Conservation (phyloP, 1,284 basidiomycete species). For the Apiotrichum mycotoxinovorans region DNA sequence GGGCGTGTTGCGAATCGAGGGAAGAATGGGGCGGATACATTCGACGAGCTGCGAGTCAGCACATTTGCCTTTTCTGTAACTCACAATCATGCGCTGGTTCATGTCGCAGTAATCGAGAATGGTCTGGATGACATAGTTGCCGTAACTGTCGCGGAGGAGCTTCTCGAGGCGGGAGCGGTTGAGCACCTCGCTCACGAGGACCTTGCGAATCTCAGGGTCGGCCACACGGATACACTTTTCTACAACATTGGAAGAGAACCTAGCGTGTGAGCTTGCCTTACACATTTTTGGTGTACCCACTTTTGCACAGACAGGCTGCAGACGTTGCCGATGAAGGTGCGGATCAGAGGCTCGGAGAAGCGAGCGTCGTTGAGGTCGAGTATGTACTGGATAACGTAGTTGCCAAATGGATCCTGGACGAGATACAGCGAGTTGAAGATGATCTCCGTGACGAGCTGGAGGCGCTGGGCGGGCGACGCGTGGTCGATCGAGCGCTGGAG, state of each 20-base stretch:
- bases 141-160: constrained; percentile 86
- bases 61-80: constrained; percentile 45
- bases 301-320: constrained; percentile 98
- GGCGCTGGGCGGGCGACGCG: constrained; percentile 77
- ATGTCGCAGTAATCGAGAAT: constrained; percentile 94
- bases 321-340: constrained; percentile 96
- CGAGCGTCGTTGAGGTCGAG: constrained; percentile 96
- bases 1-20: constrained; percentile 91
- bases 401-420: constrained; percentile 96
- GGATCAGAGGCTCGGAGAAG: constrained; percentile 95
- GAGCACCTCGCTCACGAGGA: constrained; percentile 91
- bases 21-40: constrained; percentile 92
- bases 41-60: constrained; percentile 66
- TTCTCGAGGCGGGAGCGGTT: constrained; percentile 95
- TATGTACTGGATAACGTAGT: constrained; percentile 69
- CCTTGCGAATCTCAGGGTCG: constrained; percentile 87
- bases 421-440: constrained; percentile 96
- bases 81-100: constrained; percentile 64
- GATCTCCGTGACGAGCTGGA: constrained; percentile 98
- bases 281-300: constrained; percentile 87
- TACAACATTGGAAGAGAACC: constrained; percentile 42
- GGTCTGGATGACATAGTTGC: constrained; percentile 92
- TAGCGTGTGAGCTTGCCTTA: constrained; percentile 1
- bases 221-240: constrained; percentile 92
- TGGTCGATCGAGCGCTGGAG: constrained; percentile 98